Base-by-base conservation (phyloP, 1,284 basidiomycete species). In the Ceratobasidium sp. region DNA sequence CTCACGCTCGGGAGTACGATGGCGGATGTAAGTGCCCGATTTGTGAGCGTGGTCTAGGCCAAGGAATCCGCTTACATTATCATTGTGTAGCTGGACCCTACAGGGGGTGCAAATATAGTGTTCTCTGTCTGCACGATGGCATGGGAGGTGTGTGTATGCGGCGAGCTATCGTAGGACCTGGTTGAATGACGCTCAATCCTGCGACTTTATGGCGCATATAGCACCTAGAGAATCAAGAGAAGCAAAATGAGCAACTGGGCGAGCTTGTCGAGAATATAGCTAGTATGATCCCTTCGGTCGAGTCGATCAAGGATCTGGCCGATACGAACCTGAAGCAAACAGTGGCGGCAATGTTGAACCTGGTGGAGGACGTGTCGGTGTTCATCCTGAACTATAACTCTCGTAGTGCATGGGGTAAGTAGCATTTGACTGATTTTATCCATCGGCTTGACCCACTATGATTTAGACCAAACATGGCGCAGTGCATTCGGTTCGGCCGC, bases 281-380 rank as follows among this genome's bases (percentile, higher is more conserved):
- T 1, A 12, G 40, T 6, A 18, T 48, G 42, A 30, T 25, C 5
- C 42, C 25, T 18, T 30, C 46, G 40, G 16, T 28, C 12, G 28
- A 63, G 30, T 46, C 40, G 6, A 49, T 63, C 33, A 46, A 25
- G 33, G 61, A 48, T 6, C 12, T 63, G 18, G 49, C 49, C 6
- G 49, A 28, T 23, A 14, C 49, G n/a, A 25, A 51, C n/a, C 49
- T 51, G 49, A 51, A 51, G 49, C 21, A 51, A 14, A 51, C 49
- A 14, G 23, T 51, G 25, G 5, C 5, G 23, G 49, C 6, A 4
- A 51, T 58, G 33, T 30, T 63, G 44, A 46, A 46, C 21, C 44
- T 63, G 28, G 4, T 63, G 9, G 61, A 63, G 30, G 61, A 63
- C 33, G 42, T 30, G 12, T 28, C 44, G 7, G 46, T 63, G 46